Evolutionary conservation across 805 yeast genomes (phyloP).

Genomic region (Candida montana): DNA sequence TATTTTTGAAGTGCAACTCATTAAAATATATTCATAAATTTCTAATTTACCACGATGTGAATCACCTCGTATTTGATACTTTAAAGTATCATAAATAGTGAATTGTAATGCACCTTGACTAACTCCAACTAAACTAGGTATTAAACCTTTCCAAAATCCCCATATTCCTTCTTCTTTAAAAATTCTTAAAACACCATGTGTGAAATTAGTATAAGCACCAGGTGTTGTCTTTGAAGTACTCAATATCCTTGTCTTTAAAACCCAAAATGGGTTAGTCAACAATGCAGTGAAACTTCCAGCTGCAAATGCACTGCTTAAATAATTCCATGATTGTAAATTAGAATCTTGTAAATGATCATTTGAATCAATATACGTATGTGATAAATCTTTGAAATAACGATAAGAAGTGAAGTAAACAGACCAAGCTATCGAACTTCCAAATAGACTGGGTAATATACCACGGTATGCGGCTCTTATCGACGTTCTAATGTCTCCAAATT

Average conservation of each 20-base stretch:
- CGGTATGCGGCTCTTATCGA: conserved; percentile 14
- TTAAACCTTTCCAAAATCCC: conserved; percentile 68
- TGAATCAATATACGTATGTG: conserved; percentile 16
- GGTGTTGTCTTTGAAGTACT: conserved; percentile 31
- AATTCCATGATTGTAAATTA: conserved; percentile 37
- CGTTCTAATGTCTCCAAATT: background rate
- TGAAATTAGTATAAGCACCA: conserved; percentile 53
- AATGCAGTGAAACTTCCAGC: conserved; percentile 77
- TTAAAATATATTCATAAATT: conserved; percentile 53
- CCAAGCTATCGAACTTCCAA: conserved; percentile 90
- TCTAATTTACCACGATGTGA: conserved; percentile 28
- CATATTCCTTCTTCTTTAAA: conserved; percentile 48
- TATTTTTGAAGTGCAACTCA: conserved; percentile 67
- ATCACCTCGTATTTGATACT: conserved; percentile 32
- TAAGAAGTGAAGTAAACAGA: conserved; percentile 79
- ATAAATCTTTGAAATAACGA: conserved; percentile 47
- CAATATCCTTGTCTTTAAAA: conserved; percentile 75
- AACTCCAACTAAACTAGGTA: conserved; percentile 75
- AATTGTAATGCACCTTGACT: conserved; percentile 88
- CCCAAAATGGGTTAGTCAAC: conserved; percentile 93
- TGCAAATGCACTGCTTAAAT: conserved; percentile 49
- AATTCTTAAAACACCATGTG: conserved; percentile 50
- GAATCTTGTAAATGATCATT: conserved; percentile 24
- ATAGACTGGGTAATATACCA: conserved; percentile 46
- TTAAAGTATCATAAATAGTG: conserved; percentile 76